Conservation (phyloP, 2,329 filamentous ascomycete species). For the Colletotrichum coccodes region DNA sequence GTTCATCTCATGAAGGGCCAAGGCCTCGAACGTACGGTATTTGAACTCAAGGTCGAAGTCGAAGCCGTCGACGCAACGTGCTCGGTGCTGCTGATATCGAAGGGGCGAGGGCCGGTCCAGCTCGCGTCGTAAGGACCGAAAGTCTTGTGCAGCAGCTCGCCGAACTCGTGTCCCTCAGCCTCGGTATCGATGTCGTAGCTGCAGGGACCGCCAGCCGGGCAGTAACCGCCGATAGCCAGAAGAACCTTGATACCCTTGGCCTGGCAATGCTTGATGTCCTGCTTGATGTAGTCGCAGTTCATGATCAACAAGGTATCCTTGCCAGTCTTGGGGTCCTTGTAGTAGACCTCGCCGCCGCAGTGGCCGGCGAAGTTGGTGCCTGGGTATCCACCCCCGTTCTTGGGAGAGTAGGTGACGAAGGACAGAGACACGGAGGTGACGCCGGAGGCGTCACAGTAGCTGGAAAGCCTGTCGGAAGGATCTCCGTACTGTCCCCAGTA, state of each 20-base stretch:
- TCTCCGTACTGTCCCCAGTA: conserved; percentile 52
- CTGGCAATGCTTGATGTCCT: conserved; percentile 54
- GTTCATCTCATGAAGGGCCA: neutral
- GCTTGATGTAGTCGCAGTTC: conserved; percentile 47
- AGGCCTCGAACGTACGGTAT: conserved; percentile 40
- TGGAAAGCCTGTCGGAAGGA: conserved; percentile 40
- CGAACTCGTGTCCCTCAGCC: conserved; percentile 47
- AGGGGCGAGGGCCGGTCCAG: conserved; percentile 50
- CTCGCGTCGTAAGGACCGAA: conserved; percentile 48
- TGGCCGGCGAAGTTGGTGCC: conserved; percentile 52
- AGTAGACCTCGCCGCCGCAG: conserved; percentile 44
- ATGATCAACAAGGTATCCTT: conserved; percentile 43
- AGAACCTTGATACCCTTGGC: conserved; percentile 53
- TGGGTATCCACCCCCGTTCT: conserved; percentile 47
- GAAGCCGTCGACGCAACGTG: conserved; percentile 51
- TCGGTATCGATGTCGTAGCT: conserved; percentile 46
- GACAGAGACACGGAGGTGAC: conserved; percentile 50
- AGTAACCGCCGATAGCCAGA: conserved; percentile 51
- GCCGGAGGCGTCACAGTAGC: conserved; percentile 47
- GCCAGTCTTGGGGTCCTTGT: conserved; percentile 35
- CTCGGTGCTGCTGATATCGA: conserved; percentile 42
- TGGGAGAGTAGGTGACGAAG: conserved; percentile 51
- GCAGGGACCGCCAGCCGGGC: conserved; percentile 36
- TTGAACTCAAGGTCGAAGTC: conserved; percentile 53
- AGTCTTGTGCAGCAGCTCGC: conserved; percentile 48